Evolutionary conservation across 192 early-diverging fungal genomes (phyloP).

Genomic region (Paraglomus brasilianum): DNA sequence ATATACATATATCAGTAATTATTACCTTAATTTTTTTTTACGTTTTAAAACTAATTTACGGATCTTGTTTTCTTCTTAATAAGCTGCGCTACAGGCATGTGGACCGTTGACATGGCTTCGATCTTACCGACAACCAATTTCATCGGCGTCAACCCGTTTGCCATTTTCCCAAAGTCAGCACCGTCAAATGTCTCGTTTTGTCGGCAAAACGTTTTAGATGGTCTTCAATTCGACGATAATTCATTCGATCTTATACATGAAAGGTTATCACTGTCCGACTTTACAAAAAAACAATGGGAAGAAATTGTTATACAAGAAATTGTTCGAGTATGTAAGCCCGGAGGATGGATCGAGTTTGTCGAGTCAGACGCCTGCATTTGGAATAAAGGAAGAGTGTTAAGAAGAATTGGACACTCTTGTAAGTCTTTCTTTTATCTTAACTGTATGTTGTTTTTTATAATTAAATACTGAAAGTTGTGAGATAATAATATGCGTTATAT

Average conservation of each 20-base stretch:
- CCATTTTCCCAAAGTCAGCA: background rate
- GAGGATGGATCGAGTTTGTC: constrained; percentile 3
- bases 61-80: no score
- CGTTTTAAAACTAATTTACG: no score
- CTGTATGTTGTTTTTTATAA: no score
- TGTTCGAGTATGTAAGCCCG: constrained; percentile 6
- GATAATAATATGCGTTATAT: no score
- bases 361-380: no score
- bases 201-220: background rate
- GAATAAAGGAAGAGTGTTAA: no score
- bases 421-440: no score
- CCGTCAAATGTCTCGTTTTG: constrained; percentile 3
- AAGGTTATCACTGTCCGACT: background rate
- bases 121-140: background rate
- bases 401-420: no score
- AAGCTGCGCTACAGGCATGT: no score
- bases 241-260: constrained; percentile 16
- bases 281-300: background rate
- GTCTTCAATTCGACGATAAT: constrained; percentile 7
- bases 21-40: no score
- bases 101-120: constrained; percentile 1
- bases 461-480: no score
- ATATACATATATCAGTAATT: no score
- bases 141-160: background rate
- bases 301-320: background rate